Conservation (phyloP, 2,329 filamentous ascomycete genomes). For the Colletotrichum sp. region DNA sequence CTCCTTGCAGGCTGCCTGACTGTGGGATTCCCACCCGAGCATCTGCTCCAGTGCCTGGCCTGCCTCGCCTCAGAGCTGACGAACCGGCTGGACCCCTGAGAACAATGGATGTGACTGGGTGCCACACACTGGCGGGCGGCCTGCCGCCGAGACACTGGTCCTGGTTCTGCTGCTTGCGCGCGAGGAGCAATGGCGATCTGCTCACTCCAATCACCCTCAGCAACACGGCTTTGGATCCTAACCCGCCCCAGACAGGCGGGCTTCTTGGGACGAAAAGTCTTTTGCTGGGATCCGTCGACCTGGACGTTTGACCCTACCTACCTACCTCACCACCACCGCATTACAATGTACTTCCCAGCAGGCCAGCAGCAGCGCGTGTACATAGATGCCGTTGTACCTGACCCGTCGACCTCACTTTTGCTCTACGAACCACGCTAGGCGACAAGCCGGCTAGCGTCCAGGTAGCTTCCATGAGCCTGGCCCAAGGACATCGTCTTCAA, state of each 20-base stretch:
- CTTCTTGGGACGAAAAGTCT: constrained; percentile 9
- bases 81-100: not conserved
- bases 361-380: not conserved
- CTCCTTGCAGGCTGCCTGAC: not conserved
- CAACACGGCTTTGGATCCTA: not conserved
- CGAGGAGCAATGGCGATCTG: constrained; percentile 1
- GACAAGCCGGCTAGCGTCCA: constrained; percentile 5
- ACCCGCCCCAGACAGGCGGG: constrained; percentile 1
- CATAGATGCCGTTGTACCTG: not conserved
- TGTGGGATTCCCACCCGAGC: not conserved
- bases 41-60: not conserved
- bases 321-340: not conserved
- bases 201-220: not conserved
- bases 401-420: not conserved
- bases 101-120: not conserved
- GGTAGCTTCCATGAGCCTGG: constrained; percentile 19
- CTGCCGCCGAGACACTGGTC: not conserved
- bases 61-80: not conserved
- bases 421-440: constrained; percentile 13
- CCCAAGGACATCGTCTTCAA: constrained; percentile 15
- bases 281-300: constrained; percentile 1
- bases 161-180: not conserved
- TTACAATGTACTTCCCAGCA: not conserved
- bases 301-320: not conserved
- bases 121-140: not conserved